Evolutionary conservation across 805 yeast species (phyloP).

Genomic region (Kockiozyma suomiensis): DNA sequence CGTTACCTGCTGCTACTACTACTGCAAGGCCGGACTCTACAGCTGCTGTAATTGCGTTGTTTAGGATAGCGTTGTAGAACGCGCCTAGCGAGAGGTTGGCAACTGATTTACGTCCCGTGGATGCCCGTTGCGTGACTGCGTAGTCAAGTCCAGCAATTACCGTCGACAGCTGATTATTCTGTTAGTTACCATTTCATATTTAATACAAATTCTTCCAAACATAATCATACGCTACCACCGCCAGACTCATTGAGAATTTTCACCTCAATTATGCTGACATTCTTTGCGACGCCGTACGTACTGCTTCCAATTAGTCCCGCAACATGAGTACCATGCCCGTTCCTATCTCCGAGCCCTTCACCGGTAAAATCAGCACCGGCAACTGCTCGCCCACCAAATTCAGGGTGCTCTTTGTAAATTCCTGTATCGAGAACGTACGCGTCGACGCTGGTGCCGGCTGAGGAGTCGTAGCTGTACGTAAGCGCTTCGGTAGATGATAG

Average conservation of each 20-base stretch:
- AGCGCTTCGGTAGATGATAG: slow-evolving; percentile 39
- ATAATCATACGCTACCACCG: slow-evolving; percentile 53
- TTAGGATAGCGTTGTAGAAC: slow-evolving; percentile 62
- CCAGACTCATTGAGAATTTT: slow-evolving; percentile 73
- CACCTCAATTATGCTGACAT: slow-evolving; percentile 64
- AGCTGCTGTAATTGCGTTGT: slow-evolving; percentile 77
- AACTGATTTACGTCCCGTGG: slow-evolving; percentile 52
- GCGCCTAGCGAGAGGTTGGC: slow-evolving; percentile 86
- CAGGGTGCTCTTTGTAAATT: slow-evolving; percentile 49
- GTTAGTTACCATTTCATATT: not conserved
- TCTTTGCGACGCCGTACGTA: slow-evolving; percentile 81
- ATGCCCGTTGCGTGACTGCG: slow-evolving; percentile 40
- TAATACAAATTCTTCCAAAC: not conserved
- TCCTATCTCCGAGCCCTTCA: slow-evolving; percentile 60
- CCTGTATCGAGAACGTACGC: slow-evolving; percentile 89
- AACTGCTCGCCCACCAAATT: slow-evolving; percentile 49
- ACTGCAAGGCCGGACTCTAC: slow-evolving; percentile 62
- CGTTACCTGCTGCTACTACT: slow-evolving; percentile 79
- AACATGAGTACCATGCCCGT: slow-evolving; percentile 96
- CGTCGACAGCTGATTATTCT: slow-evolving; percentile 36
- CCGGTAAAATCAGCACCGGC: slow-evolving; percentile 52
- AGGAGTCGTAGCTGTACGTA: slow-evolving; percentile 35
- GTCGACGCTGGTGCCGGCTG: slow-evolving; percentile 59
- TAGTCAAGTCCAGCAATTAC: slow-evolving; percentile 45
- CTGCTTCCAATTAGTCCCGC: slow-evolving; percentile 84